These are phyloP conservation scores for Termitomyces sp. DNA, from an alignment of 768 basidiomycete species.

Conservation along the genomic window DNA sequence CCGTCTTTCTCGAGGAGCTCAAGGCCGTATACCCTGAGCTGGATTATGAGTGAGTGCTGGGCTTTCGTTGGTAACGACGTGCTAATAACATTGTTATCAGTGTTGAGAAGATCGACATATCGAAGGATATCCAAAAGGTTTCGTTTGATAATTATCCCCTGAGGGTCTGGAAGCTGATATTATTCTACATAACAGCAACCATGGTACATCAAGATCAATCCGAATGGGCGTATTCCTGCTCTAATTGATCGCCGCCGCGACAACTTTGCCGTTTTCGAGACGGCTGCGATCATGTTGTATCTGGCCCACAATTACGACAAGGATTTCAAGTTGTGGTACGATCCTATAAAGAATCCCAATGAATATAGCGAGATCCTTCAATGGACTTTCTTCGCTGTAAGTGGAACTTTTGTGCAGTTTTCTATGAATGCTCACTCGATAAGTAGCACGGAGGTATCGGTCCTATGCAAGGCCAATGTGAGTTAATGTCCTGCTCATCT, in stretches of 20 bases:
- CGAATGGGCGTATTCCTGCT: constrained; percentile 70
- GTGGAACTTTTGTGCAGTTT: constrained; percentile 10
- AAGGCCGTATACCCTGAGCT: constrained; percentile 46
- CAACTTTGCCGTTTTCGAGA: constrained; percentile 71
- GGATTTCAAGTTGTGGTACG: constrained; percentile 58
- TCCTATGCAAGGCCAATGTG: constrained; percentile 82
- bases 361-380: constrained; percentile 72
- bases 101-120: constrained; percentile 51
- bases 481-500: background rate
- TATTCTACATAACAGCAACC: constrained; percentile 38
- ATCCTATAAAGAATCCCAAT: constrained; percentile 46
- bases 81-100: constrained; percentile 25
- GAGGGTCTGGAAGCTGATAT: background rate
- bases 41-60: constrained; percentile 38
- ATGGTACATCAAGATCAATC: constrained; percentile 76
- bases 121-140: constrained; percentile 73
- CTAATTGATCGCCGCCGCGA: constrained; percentile 59
- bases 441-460: constrained; percentile 73
- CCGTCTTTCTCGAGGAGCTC: constrained; percentile 63
- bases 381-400: constrained; percentile 84
- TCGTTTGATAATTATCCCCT: background rate
- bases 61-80: background rate
- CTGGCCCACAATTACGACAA: constrained; percentile 79
- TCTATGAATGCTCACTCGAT: background rate
- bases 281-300: constrained; percentile 80